Conservation (phyloP, 306 rosid species). For the Macrotyloma uniflorum region DNA sequence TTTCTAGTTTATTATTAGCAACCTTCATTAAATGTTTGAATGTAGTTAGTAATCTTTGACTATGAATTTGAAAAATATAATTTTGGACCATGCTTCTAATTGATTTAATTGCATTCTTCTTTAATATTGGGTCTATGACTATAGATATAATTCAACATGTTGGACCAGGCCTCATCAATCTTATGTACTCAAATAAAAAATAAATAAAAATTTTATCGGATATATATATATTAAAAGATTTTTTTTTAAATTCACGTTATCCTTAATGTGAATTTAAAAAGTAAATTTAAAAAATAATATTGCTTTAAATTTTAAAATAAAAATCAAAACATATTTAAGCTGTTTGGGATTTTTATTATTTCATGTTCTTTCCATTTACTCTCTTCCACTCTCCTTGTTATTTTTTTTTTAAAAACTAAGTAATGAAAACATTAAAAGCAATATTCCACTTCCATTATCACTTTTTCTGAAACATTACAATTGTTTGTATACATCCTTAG, state of each 20-base stretch:
- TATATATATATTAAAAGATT: no score
- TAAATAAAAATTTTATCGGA: no score
- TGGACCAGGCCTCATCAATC: neutral
- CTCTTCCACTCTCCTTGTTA: neutral
- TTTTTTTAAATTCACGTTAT: no score
- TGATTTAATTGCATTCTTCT: neutral
- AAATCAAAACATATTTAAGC: no score
- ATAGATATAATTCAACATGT: neutral
- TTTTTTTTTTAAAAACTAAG: neutral
- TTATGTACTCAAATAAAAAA: neutral
- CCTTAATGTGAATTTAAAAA: no score
- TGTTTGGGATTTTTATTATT: no score
- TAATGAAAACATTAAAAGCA: neutral
- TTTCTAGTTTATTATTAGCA: neutral
- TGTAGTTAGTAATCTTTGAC: neutral
- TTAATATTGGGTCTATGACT: neutral
- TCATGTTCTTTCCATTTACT: no score
- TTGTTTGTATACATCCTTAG: constrained; percentile 1
- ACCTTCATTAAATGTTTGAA: neutral
- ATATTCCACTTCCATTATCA: neutral
- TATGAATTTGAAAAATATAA: neutral
- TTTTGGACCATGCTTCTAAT: neutral
- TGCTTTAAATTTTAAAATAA: neutral
- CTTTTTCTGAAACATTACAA: neutral
- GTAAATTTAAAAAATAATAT: neutral